A percentile compares a stretch with the other conserved stretches of the same genome.
Evolutionary conservation across 2,329 filamentous ascomycete species (phyloP).

Genomic region (Lojkania enalia): DNA sequence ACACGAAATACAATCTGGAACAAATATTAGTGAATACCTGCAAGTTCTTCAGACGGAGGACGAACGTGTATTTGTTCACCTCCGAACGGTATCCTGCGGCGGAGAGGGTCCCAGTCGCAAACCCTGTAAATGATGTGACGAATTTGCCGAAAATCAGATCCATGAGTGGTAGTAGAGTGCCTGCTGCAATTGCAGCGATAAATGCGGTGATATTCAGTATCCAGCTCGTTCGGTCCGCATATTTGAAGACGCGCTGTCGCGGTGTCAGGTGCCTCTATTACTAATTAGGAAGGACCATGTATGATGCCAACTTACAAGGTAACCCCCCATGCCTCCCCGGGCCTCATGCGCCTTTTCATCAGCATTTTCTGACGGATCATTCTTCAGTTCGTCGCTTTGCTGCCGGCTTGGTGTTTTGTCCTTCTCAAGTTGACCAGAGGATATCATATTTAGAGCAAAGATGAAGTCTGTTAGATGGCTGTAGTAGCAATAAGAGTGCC

Average conservation of each 20-base stretch:
- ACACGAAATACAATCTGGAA: slow-evolving; percentile 66
- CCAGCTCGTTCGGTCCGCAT: slow-evolving; percentile 39
- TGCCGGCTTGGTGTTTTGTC: slow-evolving; percentile 5
- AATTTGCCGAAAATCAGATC: slow-evolving; percentile 58
- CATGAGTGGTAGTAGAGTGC: slow-evolving; percentile 54
- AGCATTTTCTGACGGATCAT: slow-evolving; percentile 4
- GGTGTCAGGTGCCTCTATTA: slow-evolving; percentile 11
- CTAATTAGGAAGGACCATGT: not conserved
- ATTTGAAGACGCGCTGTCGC: slow-evolving; percentile 39
- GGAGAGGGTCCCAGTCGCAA: slow-evolving; percentile 36
- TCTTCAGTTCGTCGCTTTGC: slow-evolving; percentile 5
- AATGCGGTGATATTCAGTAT: slow-evolving; percentile 34
- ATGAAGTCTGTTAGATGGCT: not conserved
- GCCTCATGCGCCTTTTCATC: slow-evolving; percentile 15
- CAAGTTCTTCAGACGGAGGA: too few relatives aligned
- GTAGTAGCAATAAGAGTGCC: too few relatives aligned
- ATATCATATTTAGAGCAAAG: slow-evolving; percentile 13
- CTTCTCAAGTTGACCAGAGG: slow-evolving; percentile 9
- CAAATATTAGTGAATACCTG: slow-evolving; percentile 17
- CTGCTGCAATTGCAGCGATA: slow-evolving; percentile 48
- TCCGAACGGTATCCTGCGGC: slow-evolving; percentile 45
- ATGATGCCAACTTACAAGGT: slow-evolving; percentile 23
- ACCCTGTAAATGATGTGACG: slow-evolving; percentile 52
- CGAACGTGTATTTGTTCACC: slow-evolving; percentile 42
- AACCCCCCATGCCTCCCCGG: slow-evolving; percentile 25